phyloP scores from a whole-genome alignment of 176 grass and related monocot species.

The Zea mays region DNA sequence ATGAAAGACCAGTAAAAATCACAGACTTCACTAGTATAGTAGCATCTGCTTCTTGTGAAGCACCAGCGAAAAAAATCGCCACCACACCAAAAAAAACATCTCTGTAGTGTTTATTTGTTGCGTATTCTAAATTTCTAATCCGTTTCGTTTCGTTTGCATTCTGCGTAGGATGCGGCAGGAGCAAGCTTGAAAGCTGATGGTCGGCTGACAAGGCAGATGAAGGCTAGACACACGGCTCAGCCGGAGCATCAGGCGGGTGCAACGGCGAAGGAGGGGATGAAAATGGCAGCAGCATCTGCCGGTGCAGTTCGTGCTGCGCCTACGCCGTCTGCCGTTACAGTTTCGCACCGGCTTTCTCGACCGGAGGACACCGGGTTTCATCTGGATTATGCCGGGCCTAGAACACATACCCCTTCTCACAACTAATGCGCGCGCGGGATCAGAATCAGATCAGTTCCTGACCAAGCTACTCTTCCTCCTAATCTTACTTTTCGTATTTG shows the following conservation, averaged over 20 bases:
- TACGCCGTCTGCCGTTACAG: neutral
- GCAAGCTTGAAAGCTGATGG: conserved; percentile 6
- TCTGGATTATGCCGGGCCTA: conserved; percentile 75
- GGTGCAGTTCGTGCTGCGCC: conserved; percentile 11
- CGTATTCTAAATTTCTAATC: neutral
- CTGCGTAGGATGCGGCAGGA: conserved; percentile 32
- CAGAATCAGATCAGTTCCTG: conserved; percentile 1
- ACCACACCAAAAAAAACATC: no score
- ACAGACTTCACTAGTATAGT: no score
- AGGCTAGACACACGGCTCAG: neutral
- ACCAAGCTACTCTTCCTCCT: neutral
- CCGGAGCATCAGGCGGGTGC: neutral
- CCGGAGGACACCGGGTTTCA: conserved; percentile 50
- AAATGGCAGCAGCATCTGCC: neutral
- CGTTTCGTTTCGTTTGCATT: neutral
- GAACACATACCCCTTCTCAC: conserved; percentile 68
- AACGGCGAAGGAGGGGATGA: neutral
- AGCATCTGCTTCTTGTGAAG: no score
- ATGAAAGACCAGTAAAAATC: no score
- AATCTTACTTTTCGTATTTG: conserved; percentile 6
- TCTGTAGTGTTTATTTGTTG: neutral
- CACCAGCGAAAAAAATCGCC: no score
- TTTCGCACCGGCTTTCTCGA: conserved; percentile 22
- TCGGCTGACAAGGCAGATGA: neutral
- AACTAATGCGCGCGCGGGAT: conserved; percentile 45